Percentiles rank a stretch among this genome's conserved stretches.
These are phyloP conservation scores for Ceratocystis smalleyi DNA, from an alignment of 2,329 filamentous ascomycete genomes.

Conservation along the genomic window DNA sequence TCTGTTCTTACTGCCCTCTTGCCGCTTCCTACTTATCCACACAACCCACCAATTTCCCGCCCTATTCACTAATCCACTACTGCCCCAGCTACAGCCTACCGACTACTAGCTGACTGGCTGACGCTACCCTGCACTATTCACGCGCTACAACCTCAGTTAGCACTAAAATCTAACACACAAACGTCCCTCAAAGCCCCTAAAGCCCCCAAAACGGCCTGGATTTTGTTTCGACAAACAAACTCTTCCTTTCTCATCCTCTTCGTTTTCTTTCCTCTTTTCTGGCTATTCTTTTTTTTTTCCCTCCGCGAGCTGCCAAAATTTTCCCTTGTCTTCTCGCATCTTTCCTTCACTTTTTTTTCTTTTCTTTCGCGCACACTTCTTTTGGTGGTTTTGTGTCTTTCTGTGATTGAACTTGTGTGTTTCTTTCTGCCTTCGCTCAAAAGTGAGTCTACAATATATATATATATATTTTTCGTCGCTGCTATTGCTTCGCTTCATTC, in stretches of 20 bases:
- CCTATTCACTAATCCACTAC: neutral
- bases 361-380: constrained; percentile 28
- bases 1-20: neutral
- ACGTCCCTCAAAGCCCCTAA: neutral
- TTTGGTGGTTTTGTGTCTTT: constrained; percentile 21
- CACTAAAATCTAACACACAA: constrained; percentile 6
- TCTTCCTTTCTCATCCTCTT: constrained; percentile 17
- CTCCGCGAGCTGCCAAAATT: constrained; percentile 19
- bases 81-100: neutral
- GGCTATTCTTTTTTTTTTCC: constrained; percentile 17
- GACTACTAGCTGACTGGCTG: neutral
- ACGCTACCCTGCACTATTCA: neutral
- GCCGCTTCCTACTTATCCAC: neutral
- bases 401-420: constrained; percentile 17
- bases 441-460: constrained; percentile 32
- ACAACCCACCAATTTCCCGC: neutral
- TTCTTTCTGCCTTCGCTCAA: constrained; percentile 28
- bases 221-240: constrained; percentile 13
- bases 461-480: constrained; percentile 1
- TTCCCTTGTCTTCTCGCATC: constrained; percentile 24
- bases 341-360: constrained; percentile 22
- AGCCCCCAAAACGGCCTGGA: neutral
- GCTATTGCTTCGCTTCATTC: constrained; percentile 7
- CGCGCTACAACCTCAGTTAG: neutral
- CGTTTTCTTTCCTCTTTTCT: constrained; percentile 7